Base-by-base conservation (phyloP, 768 basidiomycete species). In the Amanita inopinata region DNA sequence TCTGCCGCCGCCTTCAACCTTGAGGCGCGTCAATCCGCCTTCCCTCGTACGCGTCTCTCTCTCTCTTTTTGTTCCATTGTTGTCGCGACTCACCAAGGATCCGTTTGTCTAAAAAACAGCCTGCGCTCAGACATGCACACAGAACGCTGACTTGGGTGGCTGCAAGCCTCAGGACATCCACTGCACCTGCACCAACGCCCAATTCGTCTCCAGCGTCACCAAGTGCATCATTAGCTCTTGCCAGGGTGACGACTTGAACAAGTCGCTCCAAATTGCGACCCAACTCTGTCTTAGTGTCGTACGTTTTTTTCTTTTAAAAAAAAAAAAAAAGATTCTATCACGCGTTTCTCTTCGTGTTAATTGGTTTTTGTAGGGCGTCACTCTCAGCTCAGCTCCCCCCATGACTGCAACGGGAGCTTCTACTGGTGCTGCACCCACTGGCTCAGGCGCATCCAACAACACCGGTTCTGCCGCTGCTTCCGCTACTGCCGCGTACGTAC, bases 181-280 rank as follows among this genome's bases (percentile, higher is more conserved):
- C 19, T 88, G 85, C 51, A 61, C 81, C 22, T 84, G 82, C 69
- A 58, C 61, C 4, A 63, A 61, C 54, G 0, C 50, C 14, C n/a
- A 44, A 1, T 83, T 80, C 53, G 50, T 81, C 46, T 36, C 44
- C 28, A 54, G 56, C 40, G 67, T 69, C 35, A 72, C 74, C 27
- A 1, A 51, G 0, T 83, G 81, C 59, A 70, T 82, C 47, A 15
- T 56, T 38, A 27, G 37, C 3, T 49, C 58, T n/a, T 83, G 82
- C 64, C 46, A 49, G 0, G 70, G 35, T 4, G 28, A 25, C 8
- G 77, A 81, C 53, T 63, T 78, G 44, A 23, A 49, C 18, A 50
- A 38, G 9, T 73, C 80, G n/a, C 54, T 70, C 38, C 14, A 42
- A 0, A 57, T 55, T 40, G 69, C 78, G 4, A 57, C 65, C 36